Percentiles rank a stretch among this genome's conserved stretches.
These are phyloP conservation scores for Lachancea quebecensis DNA, from an alignment of 805 yeast species.

Conservation along the genomic window DNA sequence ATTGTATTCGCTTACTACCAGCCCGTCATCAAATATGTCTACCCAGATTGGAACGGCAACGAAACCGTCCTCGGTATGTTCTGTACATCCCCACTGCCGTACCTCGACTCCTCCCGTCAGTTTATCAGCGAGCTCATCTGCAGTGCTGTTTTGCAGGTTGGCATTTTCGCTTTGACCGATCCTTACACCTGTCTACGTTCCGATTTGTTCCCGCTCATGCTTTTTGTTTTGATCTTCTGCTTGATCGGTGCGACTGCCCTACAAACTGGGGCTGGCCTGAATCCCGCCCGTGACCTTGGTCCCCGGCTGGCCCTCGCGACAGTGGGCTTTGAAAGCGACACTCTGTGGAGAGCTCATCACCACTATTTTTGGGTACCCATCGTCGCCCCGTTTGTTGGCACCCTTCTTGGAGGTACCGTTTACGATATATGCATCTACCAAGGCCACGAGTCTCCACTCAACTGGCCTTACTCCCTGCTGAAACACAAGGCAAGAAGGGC, in stretches of 20 bases:
- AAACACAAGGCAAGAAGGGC: constrained; percentile 16
- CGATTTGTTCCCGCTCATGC: constrained; percentile 41
- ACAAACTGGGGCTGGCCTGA: constrained; percentile 50
- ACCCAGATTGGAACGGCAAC: constrained; percentile 23
- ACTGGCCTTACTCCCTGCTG: constrained; percentile 34
- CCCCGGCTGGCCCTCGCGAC: constrained; percentile 45
- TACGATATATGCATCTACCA: constrained; percentile 46
- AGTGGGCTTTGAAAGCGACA: constrained; percentile 40
- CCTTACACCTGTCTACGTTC: constrained; percentile 43
- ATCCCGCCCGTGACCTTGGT: constrained; percentile 49
- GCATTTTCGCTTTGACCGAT: constrained; percentile 46
- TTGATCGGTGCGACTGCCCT: constrained; percentile 44
- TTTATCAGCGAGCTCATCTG: constrained; percentile 43
- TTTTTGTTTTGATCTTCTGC: constrained; percentile 39
- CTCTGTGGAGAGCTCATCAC: constrained; percentile 34
- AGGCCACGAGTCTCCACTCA: constrained; percentile 47
- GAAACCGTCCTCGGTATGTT: constrained; percentile 38
- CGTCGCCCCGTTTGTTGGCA: constrained; percentile 44
- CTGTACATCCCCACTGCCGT: constrained; percentile 40
- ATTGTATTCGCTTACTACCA: constrained; percentile 41
- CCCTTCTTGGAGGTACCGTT: constrained; percentile 41
- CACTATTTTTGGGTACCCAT: constrained; percentile 50
- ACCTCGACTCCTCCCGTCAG: constrained; percentile 38
- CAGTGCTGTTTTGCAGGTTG: constrained; percentile 39
- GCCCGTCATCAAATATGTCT: constrained; percentile 29